phyloP scores from a whole-genome alignment of 1,284 basidiomycete genomes.

The Ganoderma meredithae region DNA sequence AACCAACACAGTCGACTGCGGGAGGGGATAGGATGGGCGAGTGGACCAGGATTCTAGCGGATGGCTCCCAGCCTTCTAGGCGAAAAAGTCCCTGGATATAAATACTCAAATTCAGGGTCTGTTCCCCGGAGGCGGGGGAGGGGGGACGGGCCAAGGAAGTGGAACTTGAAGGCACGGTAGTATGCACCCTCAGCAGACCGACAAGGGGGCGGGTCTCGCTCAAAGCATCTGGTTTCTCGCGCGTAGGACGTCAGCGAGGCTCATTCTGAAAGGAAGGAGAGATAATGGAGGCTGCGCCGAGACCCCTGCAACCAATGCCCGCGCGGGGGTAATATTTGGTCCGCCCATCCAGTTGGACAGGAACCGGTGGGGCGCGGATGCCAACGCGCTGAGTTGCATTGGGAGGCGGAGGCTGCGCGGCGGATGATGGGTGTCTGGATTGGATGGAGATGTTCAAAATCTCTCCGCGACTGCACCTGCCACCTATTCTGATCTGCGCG shows the following conservation, averaged over 20 bases:
- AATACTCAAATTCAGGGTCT: constrained; percentile 31
- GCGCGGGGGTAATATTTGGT: not conserved
- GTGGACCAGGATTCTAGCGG: constrained; percentile 10
- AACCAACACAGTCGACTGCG: not conserved
- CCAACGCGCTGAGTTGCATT: not conserved
- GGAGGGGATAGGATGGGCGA: constrained; percentile 9
- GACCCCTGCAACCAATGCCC: not conserved
- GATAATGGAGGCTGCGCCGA: not conserved
- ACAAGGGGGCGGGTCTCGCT: not conserved
- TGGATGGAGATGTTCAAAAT: constrained; percentile 1
- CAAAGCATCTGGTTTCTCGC: not conserved
- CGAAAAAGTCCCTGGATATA: not conserved
- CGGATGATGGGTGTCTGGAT: not conserved
- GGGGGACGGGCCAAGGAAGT: no score
- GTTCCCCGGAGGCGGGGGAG: constrained; percentile 7
- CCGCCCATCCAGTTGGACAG: not conserved
- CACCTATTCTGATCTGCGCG: not conserved
- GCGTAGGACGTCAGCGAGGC: not conserved
- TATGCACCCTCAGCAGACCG: not conserved
- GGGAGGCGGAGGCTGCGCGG: not conserved
- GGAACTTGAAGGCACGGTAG: no score
- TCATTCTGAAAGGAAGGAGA: not conserved
- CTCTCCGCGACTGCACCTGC: constrained; percentile 11
- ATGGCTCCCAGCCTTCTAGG: not conserved
- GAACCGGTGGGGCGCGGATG: constrained; percentile 3